A percentile compares a stretch with the other conserved stretches of the same genome.
phyloP scores from a whole-genome alignment of 306 rosid species.

The Aeschynomene evenia region DNA sequence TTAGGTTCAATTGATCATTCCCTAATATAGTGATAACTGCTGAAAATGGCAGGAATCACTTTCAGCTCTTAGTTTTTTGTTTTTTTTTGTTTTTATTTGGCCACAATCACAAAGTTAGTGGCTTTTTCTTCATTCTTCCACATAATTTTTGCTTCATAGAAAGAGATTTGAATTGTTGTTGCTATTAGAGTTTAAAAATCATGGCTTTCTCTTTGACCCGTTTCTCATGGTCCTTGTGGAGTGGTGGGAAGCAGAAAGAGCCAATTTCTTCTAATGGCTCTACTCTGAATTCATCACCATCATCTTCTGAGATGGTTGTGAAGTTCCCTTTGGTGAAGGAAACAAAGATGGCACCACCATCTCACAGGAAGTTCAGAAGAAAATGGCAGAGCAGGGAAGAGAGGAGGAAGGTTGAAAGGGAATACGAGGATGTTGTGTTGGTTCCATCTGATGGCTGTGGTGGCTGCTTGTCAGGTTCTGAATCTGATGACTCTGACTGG shows the following conservation, averaged over 20 bases:
- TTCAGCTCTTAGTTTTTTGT: not conserved
- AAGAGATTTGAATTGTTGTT: not conserved
- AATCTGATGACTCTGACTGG: conserved; percentile 79
- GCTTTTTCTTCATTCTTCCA: conserved; percentile 17
- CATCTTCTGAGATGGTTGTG: conserved; percentile 47
- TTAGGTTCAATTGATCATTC: conserved; percentile 22
- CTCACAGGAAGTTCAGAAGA: conserved; percentile 46
- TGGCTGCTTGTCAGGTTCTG: conserved; percentile 52
- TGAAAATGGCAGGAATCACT: conserved; percentile 55
- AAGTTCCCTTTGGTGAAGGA: conserved; percentile 48
- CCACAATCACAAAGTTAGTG: conserved; percentile 18
- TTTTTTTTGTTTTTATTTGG: conserved; percentile 22
- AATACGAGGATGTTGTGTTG: conserved; percentile 56
- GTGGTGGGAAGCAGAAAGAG: conserved; percentile 52
- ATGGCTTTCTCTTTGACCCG: conserved; percentile 69
- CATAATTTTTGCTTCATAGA: conserved; percentile 3
- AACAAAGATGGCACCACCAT: conserved; percentile 36
- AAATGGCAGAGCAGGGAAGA: conserved; percentile 62
- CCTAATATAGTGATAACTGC: conserved; percentile 49
- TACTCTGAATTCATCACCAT: conserved; percentile 46
- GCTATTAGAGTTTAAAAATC: conserved; percentile 15
- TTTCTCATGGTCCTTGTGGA: conserved; percentile 62
- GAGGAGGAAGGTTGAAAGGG: conserved; percentile 50
- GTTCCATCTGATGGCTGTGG: conserved; percentile 63
- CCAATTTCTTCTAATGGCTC: conserved; percentile 40